Evolutionary conservation across 2,329 filamentous ascomycete species (phyloP), one percentile per base, ranked within the genome.

Genomic region (Arthrobotrys pseudoclavata): DNA sequence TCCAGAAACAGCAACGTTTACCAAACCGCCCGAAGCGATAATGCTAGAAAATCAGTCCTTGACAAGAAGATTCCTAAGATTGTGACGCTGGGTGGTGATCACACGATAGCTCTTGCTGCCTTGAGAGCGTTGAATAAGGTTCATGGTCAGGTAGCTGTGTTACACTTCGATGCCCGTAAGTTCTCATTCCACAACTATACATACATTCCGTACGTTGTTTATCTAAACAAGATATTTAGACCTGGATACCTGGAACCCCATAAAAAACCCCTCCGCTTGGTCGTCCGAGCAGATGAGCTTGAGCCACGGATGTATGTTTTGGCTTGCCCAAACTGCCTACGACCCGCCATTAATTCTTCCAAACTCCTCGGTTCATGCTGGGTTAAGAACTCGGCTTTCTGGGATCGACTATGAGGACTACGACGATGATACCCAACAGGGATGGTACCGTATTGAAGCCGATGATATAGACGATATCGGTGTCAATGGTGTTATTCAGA

Each of bases 241-340:
- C 83, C 87, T 96, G 1, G 93, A 96, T 82, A 96, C 93, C 1
- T 96, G 93, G 92, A 90, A 95, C 83, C 92, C 93, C 1, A 88
- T 87, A 24, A 91, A 92, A 80, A 97, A 96, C 84, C 92, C 92
- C 0, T 90, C 88, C 15, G 89, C 90, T 69, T 97, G 94, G 94
- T 84, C 86, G 5, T 88, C 87, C 1, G 87, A 89, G 76, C 91
- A 93, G 83, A 87, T 89, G 1, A 88, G 91, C 80, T 96, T 96
- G 85, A 97, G 91, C 82, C 94, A 97, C 84, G 94, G 94, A 3
- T 92, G 89, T 80, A 96, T 97, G 90, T 97, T 97, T 86, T 95
- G 93, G 91, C 88, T 95, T 80, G 94, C 94, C 4, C 72, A 76
- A 55, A 90, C 90, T 60, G 89, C 90, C 31, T 71, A 74, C 53